Conservation (phyloP, 1,284 basidiomycete species). For the Ustilago sp. region DNA sequence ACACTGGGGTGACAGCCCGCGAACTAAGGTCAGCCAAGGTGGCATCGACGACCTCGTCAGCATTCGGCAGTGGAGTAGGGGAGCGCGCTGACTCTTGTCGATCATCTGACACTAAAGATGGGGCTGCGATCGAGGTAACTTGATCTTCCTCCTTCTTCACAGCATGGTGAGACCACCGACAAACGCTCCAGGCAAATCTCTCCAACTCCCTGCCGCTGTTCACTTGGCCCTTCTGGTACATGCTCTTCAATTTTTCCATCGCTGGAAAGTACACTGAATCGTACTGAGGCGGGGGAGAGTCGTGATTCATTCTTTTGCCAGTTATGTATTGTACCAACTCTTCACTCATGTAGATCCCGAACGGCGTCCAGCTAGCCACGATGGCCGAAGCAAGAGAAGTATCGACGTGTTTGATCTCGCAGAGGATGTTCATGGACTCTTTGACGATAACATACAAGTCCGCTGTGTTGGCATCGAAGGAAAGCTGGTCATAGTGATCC, state of each 20-base stretch:
- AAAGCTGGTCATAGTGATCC: background rate
- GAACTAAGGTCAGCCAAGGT: too few relatives aligned
- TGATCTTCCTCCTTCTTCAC: background rate
- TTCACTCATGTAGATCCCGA: background rate
- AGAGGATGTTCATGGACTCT: background rate
- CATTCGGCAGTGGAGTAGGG: too few relatives aligned
- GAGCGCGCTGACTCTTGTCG: too few relatives aligned
- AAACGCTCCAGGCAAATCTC: conserved; percentile 9
- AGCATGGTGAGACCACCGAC: background rate
- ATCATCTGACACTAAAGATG: background rate
- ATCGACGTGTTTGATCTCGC: background rate
- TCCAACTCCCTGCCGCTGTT: background rate
- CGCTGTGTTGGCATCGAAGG: background rate
- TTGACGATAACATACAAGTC: background rate
- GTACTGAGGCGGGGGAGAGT: background rate
- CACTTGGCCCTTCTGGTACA: background rate
- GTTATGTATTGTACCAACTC: background rate
- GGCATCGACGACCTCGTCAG: background rate
- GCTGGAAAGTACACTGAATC: background rate
- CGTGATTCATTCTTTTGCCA: too few relatives aligned
- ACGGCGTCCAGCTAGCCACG: conserved; percentile 6
- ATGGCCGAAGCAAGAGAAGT: background rate
- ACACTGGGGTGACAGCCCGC: too few relatives aligned
- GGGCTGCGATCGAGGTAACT: background rate
- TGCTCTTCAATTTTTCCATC: background rate